Conservation (phyloP, 768 basidiomycete species). For the Boletus rufocinnamomeus region DNA sequence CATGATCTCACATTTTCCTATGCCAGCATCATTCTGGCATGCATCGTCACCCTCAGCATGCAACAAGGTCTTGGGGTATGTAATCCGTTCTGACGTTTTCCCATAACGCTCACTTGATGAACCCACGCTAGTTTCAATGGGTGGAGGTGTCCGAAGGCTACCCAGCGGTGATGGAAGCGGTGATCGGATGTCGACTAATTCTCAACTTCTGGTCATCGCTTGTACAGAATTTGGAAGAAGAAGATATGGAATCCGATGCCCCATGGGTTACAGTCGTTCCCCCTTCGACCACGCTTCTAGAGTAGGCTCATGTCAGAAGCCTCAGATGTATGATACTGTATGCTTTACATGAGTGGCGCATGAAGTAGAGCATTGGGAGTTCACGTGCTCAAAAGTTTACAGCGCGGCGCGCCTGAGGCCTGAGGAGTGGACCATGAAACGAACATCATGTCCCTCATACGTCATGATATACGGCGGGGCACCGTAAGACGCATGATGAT, state of each 20-base stretch:
- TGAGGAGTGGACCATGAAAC: too few relatives aligned
- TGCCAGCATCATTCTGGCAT: slow-evolving; percentile 17
- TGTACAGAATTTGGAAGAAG: not conserved
- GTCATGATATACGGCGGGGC: too few relatives aligned
- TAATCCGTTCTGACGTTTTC: not conserved
- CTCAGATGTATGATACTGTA: not conserved
- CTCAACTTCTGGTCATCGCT: slow-evolving; percentile 8
- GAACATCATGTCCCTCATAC: too few relatives aligned
- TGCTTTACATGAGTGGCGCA: not conserved
- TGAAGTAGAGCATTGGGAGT: not conserved
- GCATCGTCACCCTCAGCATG: not conserved
- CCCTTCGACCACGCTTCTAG: not conserved
- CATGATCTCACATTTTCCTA: not conserved
- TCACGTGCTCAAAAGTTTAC: too few relatives aligned
- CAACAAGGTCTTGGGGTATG: slow-evolving; percentile 3
- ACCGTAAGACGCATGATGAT: too few relatives aligned
- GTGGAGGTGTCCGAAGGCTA: slow-evolving; percentile 6
- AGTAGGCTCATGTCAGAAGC: not conserved
- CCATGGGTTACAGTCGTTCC: not conserved
- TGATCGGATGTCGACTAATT: slow-evolving; percentile 16
- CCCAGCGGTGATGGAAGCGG: slow-evolving; percentile 1
- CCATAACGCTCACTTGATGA: not conserved
- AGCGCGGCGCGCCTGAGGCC: too few relatives aligned
- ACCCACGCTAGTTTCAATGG: slow-evolving; percentile 7
- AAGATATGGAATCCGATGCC: not conserved